Conservation (phyloP, 1,284 basidiomycete genomes). For the Puccinia brachypodii region DNA sequence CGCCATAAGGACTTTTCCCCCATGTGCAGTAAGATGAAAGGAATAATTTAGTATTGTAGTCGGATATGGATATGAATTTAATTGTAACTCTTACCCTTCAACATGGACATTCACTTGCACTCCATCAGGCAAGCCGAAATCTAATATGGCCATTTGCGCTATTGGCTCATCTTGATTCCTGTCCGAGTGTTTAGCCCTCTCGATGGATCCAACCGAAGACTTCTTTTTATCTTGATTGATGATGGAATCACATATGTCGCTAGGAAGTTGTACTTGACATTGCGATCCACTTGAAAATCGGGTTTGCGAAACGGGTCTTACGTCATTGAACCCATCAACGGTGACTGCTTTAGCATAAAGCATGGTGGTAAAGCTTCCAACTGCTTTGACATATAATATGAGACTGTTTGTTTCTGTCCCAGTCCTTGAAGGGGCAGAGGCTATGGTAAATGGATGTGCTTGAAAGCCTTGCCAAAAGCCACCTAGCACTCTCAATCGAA, state of each 20-base stretch:
- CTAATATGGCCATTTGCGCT: background rate
- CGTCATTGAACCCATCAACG: constrained; percentile 5
- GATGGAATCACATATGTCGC: constrained; percentile 18
- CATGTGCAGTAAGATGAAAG: background rate
- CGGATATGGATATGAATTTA: background rate
- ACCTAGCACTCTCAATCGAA: constrained; percentile 32
- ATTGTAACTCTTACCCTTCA: constrained; percentile 16
- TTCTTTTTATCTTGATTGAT: background rate
- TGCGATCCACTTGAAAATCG: background rate
- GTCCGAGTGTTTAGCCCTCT: background rate
- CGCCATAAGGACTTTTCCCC: constrained; percentile 41
- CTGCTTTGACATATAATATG: constrained; percentile 39
- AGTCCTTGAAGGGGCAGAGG: constrained; percentile 19
- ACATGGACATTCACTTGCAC: constrained; percentile 22
- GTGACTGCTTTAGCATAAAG: constrained; percentile 34
- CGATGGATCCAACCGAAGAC: background rate
- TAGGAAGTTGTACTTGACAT: constrained; percentile 9
- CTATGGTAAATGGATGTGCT: constrained; percentile 47
- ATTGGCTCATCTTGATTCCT: background rate
- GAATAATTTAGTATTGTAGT: background rate
- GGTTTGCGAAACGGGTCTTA: background rate
- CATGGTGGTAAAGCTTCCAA: constrained; percentile 39
- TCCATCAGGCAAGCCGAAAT: background rate
- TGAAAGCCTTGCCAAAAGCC: constrained; percentile 23
- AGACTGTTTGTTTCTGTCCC: constrained; percentile 20